Evolutionary conservation across 441 rosid species (phyloP).

Genomic region (Macaranga tanarius): DNA sequence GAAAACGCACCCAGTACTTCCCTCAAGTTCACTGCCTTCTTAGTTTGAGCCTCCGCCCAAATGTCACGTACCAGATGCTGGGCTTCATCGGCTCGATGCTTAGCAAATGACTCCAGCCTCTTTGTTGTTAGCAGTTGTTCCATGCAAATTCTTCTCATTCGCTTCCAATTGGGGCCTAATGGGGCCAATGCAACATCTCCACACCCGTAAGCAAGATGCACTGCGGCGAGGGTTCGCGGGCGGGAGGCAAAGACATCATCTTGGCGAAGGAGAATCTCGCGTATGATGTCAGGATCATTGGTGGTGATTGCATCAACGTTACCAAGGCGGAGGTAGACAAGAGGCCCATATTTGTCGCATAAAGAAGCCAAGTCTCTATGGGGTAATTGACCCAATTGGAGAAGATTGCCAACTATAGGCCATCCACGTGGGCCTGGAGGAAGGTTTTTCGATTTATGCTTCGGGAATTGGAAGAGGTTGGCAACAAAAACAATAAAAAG

Average conservation of each 20-base stretch:
- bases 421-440: constrained; percentile 80
- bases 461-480: constrained; percentile 25
- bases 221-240: constrained; percentile 71
- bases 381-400: constrained; percentile 66
- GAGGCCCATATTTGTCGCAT: constrained; percentile 63
- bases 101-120: constrained; percentile 48
- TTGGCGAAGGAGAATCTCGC: constrained; percentile 64
- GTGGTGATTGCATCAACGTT: constrained; percentile 73
- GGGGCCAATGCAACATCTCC: constrained; percentile 85
- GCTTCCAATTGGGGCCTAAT: constrained; percentile 65
- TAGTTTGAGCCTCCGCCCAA: constrained; percentile 24
- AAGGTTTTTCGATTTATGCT: constrained; percentile 32
- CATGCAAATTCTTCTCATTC: constrained; percentile 75
- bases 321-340: constrained; percentile 80
- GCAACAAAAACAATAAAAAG: constrained; percentile 21
- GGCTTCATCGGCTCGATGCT: constrained; percentile 49
- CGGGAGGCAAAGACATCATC: constrained; percentile 80
- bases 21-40: constrained; percentile 53
- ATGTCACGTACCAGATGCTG: constrained; percentile 50
- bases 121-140: constrained; percentile 55
- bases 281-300: constrained; percentile 61
- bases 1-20: constrained; percentile 80
- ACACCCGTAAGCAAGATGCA: constrained; percentile 73
- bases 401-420: constrained; percentile 87
- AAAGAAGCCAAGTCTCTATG: constrained; percentile 68